phyloP scores from a whole-genome alignment of 805 yeast genomes.

The Starmerella bombicola region DNA sequence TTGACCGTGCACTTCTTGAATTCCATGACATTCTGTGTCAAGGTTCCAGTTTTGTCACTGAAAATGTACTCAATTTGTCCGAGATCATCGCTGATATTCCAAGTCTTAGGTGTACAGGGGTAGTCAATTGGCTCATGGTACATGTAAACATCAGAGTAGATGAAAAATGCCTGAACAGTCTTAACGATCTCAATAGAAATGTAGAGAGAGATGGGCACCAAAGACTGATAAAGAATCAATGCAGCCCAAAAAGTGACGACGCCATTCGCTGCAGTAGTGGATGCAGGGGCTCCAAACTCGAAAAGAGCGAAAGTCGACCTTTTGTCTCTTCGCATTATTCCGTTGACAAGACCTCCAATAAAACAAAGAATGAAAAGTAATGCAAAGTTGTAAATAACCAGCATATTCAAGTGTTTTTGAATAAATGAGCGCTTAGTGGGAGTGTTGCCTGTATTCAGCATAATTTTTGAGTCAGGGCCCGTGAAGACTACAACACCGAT shows the following conservation, averaged over 20 bases:
- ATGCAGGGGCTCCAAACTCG: constrained; percentile 51
- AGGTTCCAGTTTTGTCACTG: constrained; percentile 74
- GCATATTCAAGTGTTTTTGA: constrained; percentile 53
- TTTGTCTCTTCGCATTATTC: constrained; percentile 40
- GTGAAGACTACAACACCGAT: constrained; percentile 63
- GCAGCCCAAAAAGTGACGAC: constrained; percentile 61
- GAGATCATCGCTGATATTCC: constrained; percentile 76
- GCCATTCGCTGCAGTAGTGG: constrained; percentile 44
- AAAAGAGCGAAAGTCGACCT: constrained; percentile 39
- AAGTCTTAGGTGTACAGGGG: constrained; percentile 71
- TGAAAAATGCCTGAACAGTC: constrained; percentile 66
- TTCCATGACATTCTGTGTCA: constrained; percentile 77
- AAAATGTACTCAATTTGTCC: constrained; percentile 77
- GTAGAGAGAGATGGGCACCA: constrained; percentile 71
- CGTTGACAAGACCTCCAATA: constrained; percentile 58
- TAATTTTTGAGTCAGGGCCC: constrained; percentile 64
- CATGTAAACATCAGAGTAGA: constrained; percentile 57
- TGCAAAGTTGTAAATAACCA: constrained; percentile 53
- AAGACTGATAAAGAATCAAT: constrained; percentile 59
- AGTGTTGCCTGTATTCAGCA: constrained; percentile 68
- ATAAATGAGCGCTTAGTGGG: constrained; percentile 63
- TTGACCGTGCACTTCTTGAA: constrained; percentile 65
- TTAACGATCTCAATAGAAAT: constrained; percentile 71
- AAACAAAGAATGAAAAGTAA: constrained; percentile 56
- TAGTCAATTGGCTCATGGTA: constrained; percentile 57